Base-by-base conservation (phyloP, 345 rosid genomes). In the Linum tenue region DNA sequence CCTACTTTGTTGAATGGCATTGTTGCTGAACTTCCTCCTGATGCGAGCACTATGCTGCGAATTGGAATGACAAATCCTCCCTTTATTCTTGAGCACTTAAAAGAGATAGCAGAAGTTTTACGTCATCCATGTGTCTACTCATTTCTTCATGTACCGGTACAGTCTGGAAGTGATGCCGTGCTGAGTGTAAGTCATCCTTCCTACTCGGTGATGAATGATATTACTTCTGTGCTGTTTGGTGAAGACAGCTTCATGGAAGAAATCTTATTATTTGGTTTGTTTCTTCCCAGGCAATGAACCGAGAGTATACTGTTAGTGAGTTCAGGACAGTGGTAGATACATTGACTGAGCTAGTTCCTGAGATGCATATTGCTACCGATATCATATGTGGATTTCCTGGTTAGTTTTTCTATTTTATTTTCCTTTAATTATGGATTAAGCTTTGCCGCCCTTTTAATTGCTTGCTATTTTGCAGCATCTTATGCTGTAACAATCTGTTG, bases 21-120 rank as follows among this genome's bases (percentile, higher is more conserved):
- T 64, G 91, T 90, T 62, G 80, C 83, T 50, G 92, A 81, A 73
- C 96, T 94, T 81, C 95, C 96, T 62, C 59, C 87, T 70, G 90
- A 88, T 78, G 89, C 83, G 71, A 86, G 87, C 85, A 85, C 92
- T 8, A 85, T 94, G 95, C 84, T 90, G 64, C 90, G 97, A 50
- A 88, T 94, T 71, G 96, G 99, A 73, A 94, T 94, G 96, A 94
- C 97, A 16, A 94, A 94, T 88, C 97, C 96, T 72, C 97, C 99
- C 60, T 94, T 70, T 77, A 94, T 94, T 73, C 90, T 85, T 4
- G 89, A 90, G 88, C 96, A 90, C 73, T 74, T 90, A 75, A 81
- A 86, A 79, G 95, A 90, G 80, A 88, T 94, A 73, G 96, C 95
- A 12, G 88, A 85, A 65, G 85, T 94, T 73, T 65, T 94, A 74